Evolutionary conservation across 768 basidiomycete species (phyloP), one percentile per base, ranked within the genome.

Genomic region (Imleria badia): DNA sequence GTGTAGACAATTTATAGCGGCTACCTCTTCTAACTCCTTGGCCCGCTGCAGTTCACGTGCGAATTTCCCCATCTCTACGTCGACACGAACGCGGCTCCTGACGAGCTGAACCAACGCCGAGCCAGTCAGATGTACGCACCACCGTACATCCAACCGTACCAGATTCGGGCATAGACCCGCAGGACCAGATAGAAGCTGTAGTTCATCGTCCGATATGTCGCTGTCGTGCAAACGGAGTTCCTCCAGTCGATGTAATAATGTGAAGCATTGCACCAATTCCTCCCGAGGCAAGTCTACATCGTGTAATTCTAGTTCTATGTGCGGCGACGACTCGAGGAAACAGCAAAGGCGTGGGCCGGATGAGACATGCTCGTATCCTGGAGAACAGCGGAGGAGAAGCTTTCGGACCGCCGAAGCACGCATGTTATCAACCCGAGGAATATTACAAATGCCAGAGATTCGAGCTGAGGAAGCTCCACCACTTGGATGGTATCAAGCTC

Each of bases 41-140:
- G 58, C 54, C 19, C 47, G 35, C 36, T 54, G 45, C 31, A n/a
- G 39, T 45, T 42, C 52, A 17, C 31, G 38, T 29, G 15, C 54
- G n/a, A 51, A 26, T 34, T 53, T 52, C 26, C 15, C 39, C 22
- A 17, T 23, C 33, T 39, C 45, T n/a, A 12, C 19, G 39, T 51
- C 22, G 38, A n/a, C 41, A n/a, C 12, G 52, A 20, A 65, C 45
- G 23, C 83, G 75, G 51, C 73, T 77, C 46, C 60, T 65, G 41
- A 81, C 82, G 15, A 85, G 67, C 31, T 76, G 68, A 36, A 81
- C 82, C 36, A 86, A 68, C 20, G 78, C 78, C 2, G 62, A 66
- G 19, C 83, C 82, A 29, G 74, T 76, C 7, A 86, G 63, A 51
- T 82, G 76, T 12, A 77, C 75, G 60, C 84, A 86, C 83, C 82